Base-by-base conservation (phyloP, 352 stramenopile species). In the Ophiocytium majus region DNA sequence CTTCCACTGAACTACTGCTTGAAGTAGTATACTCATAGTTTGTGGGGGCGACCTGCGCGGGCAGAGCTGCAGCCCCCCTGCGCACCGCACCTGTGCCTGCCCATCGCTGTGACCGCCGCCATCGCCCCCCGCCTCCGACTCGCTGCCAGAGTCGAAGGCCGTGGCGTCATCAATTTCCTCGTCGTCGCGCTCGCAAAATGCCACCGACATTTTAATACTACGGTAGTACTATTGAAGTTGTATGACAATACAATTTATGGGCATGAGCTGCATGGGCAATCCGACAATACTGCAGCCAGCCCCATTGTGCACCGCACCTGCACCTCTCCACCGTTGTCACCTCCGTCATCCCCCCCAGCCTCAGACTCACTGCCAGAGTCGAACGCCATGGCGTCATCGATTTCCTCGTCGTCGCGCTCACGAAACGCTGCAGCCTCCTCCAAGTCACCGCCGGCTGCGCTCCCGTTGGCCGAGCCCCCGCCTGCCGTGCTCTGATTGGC, bases 131-230 rank as follows among this genome's bases (percentile, higher is more conserved):
- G 31, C 50, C 49, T 82, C 82, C 49, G 81, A 80, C 36, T 86
- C 82, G 32, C 33, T 33, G 5, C 17, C 91, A 86, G 66, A 74
- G 5, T 57, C 43, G 43, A 57, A 81, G 76, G 89, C 79, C 10
- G 89, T 80, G 19, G 88, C 78, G 0, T 94, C 92, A n/a, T 95
- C 93, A 32, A 94, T 90, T 0, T 96, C 92, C 31, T 92, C 89
- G 23, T 93, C 91, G 74, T 92, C 89, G 37, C 85, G 86, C 31
- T 91, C 81, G 23, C 57, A 74, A 31, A 76, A 84, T n/a, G n/a
- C n/a, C n/a, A n/a, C n/a, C n/a, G n/a, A n/a, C n/a, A n/a, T n/a
- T n/a, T n/a, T n/a, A n/a, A n/a, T n/a, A n/a, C n/a, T n/a, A n/a
- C n/a, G n/a, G n/a, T n/a, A n/a, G n/a, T n/a, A n/a, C n/a, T n/a